Evolutionary conservation across 2,329 filamentous ascomycete species (phyloP).

Genomic region (Grosmannia clavigera): DNA sequence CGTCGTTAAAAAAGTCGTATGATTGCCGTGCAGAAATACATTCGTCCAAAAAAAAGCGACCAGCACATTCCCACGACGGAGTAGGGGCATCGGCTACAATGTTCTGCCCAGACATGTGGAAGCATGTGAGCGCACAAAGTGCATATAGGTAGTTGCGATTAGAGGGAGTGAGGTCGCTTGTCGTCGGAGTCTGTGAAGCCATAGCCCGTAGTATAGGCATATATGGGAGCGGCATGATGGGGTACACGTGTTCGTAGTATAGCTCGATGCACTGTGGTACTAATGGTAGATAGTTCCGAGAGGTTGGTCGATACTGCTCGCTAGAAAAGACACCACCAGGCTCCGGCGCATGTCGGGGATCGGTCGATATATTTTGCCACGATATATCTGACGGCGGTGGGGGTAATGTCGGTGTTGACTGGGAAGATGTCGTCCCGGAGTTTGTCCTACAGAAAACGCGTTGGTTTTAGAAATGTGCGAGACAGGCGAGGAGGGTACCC

Average conservation of each 20-base stretch:
- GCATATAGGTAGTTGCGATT: constrained; percentile 39
- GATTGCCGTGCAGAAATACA: constrained; percentile 41
- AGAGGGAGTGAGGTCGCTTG: constrained; percentile 23
- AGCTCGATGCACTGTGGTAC: constrained; percentile 46
- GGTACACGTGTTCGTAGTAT: constrained; percentile 50
- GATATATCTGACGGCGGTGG: constrained; percentile 16
- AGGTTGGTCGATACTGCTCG: constrained; percentile 29
- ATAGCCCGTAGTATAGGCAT: constrained; percentile 41
- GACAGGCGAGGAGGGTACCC: neutral
- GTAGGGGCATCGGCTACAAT: constrained; percentile 23
- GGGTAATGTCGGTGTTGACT: constrained; percentile 13
- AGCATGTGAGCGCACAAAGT: constrained; percentile 43
- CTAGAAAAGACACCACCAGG: constrained; percentile 25
- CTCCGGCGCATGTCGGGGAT: constrained; percentile 20
- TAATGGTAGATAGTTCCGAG: constrained; percentile 30
- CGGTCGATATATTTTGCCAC: constrained; percentile 19
- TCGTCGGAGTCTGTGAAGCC: constrained; percentile 25
- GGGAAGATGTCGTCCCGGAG: constrained; percentile 11
- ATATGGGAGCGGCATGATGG: constrained; percentile 50
- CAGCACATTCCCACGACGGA: constrained; percentile 34
- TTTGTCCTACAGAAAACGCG: neutral
- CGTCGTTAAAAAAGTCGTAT: constrained; percentile 45
- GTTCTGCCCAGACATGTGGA: constrained; percentile 33
- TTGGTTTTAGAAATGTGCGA: neutral
- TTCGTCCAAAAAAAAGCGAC: constrained; percentile 45